Percentiles rank a stretch among this genome's conserved stretches.
These are phyloP conservation scores for Jaapia argillacea DNA, from an alignment of 768 basidiomycete species.

Conservation along the genomic window DNA sequence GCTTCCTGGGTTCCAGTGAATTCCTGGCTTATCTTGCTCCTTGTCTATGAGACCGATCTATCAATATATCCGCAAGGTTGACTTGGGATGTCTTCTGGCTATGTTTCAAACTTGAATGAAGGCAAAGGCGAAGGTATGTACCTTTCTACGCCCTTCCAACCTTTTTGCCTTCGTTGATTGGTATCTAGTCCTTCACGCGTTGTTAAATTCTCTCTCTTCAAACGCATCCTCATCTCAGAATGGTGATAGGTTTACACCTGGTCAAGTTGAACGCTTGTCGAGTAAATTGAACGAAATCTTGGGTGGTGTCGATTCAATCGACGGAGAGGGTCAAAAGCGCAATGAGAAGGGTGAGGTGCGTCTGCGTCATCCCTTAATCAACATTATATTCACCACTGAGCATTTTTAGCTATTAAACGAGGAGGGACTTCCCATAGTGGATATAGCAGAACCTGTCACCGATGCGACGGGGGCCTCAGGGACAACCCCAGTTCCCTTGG, in stretches of 20 bases:
- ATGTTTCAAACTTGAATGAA: neutral
- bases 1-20: too few species aligned
- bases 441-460: constrained; percentile 53
- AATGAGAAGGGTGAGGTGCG: constrained; percentile 60
- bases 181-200: constrained; percentile 21
- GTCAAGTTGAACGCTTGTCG: constrained; percentile 44
- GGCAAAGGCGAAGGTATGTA: neutral
- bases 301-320: constrained; percentile 24
- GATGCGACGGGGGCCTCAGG: constrained; percentile 12
- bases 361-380: constrained; percentile 11
- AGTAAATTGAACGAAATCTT: constrained; percentile 52
- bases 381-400: constrained; percentile 8
- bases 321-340: constrained; percentile 22
- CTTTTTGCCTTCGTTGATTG: too few species aligned
- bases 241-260: constrained; percentile 26
- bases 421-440: constrained; percentile 72
- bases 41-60: too few species aligned
- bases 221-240: constrained; percentile 5
- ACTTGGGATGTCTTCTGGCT: too few species aligned
- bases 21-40: too few species aligned
- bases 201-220: constrained; percentile 26
- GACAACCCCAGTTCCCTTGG: constrained; percentile 7
- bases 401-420: constrained; percentile 52
- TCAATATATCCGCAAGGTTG: too few species aligned
- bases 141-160: too few species aligned